Conservation (phyloP, 768 basidiomycete species). For the Tulasnella sp. region DNA sequence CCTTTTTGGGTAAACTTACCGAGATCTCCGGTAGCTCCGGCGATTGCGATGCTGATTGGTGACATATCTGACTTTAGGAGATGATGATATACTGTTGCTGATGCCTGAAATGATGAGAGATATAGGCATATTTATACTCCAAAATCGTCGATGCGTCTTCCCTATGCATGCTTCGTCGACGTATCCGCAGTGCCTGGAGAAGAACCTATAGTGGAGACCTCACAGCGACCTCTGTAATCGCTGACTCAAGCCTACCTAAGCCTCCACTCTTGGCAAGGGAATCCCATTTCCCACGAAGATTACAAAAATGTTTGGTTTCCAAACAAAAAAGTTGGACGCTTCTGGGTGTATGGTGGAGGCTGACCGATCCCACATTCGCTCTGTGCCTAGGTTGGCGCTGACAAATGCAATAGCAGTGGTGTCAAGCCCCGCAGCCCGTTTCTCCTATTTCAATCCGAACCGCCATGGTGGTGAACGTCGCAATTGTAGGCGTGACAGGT, state of each 20-base stretch:
- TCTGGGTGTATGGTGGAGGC: background rate
- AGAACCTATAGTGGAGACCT: background rate
- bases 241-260: background rate
- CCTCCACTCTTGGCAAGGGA: background rate
- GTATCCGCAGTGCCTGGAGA: background rate
- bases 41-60: slow-evolving; percentile 9
- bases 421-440: too few relatives aligned
- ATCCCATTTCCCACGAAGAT: background rate
- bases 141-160: background rate
- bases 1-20: background rate
- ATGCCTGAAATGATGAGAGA: background rate
- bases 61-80: background rate
- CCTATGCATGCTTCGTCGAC: background rate
- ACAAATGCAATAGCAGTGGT: too few relatives aligned
- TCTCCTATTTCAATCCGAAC: too few relatives aligned
- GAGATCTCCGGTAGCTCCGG: slow-evolving; percentile 17
- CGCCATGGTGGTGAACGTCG: background rate
- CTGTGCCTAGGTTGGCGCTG: too few relatives aligned
- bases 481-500: background rate
- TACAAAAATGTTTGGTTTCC: background rate
- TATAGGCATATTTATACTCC: background rate
- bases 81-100: background rate
- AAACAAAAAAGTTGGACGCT: background rate
- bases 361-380: background rate
- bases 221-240: background rate